Evolutionary conservation across 805 yeast genomes (phyloP).

Genomic region (Metschnikowia baotianmanensis): DNA sequence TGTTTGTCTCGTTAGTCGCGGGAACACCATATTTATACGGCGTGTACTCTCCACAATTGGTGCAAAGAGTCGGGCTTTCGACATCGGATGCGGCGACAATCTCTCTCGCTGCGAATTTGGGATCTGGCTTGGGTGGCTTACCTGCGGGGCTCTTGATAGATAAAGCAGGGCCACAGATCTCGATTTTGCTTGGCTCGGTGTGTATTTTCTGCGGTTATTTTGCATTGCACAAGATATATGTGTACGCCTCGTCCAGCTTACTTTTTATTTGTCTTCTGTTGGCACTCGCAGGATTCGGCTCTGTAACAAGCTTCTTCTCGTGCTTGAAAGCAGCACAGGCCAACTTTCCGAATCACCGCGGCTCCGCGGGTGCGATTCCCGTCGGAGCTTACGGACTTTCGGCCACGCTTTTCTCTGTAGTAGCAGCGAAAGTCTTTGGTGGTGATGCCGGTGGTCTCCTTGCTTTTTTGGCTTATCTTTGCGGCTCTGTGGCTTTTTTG

Average conservation of each 20-base stretch:
- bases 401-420: slow-evolving; percentile 59
- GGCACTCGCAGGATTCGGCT: slow-evolving; percentile 60
- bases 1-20: slow-evolving; percentile 59
- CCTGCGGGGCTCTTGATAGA: slow-evolving; percentile 72
- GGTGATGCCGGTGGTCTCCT: slow-evolving; percentile 56
- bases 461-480: slow-evolving; percentile 50
- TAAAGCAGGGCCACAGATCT: slow-evolving; percentile 50
- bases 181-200: slow-evolving; percentile 55
- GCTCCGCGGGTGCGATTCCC: slow-evolving; percentile 67
- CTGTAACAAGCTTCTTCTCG: slow-evolving; percentile 61
- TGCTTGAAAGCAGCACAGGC: slow-evolving; percentile 53
- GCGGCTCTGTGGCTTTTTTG: slow-evolving; percentile 45
- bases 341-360: slow-evolving; percentile 70
- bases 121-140: slow-evolving; percentile 67
- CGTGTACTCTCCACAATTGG: slow-evolving; percentile 71
- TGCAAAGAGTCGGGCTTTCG: slow-evolving; percentile 53
- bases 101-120: slow-evolving; percentile 56
- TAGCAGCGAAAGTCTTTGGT: slow-evolving; percentile 52
- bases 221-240: slow-evolving; percentile 48
- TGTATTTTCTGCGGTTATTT: slow-evolving; percentile 55
- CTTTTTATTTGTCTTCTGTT: slow-evolving; percentile 47
- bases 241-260: slow-evolving; percentile 37
- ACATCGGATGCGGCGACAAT: slow-evolving; percentile 62
- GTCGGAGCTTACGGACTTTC: slow-evolving; percentile 70
- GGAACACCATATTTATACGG: slow-evolving; percentile 79